Base-by-base conservation (phyloP, 2,329 filamentous ascomycete species). In the Macrophomina pseudophaseolina region DNA sequence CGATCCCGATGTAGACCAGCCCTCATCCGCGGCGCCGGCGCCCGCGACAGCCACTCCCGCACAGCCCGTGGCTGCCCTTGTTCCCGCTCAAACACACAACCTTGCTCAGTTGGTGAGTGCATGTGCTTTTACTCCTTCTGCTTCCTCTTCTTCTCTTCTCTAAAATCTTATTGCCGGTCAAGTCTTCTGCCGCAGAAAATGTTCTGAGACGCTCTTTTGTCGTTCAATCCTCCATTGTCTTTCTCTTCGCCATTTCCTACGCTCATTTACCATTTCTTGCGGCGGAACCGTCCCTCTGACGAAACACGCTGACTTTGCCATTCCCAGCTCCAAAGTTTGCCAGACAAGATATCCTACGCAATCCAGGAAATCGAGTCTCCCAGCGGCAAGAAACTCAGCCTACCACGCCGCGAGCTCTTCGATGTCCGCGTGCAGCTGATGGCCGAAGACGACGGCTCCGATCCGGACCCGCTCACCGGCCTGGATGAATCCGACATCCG, bases 361-460 rank as follows among this genome's bases (percentile, higher is more conserved):
- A 84, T 83, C 12, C 78, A 93, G 18, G 78, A 81, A 7, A 84
- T 93, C 60, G 81, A 83, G 23, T 84, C 90, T 5, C 88, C 90
- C 51, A 82, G 86, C 68, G 84, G 84, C 9, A 79, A 80, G 54
- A 79, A 73, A 3, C 74, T 90, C 9, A 78, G 77, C 44, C 81
- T 95, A 7, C 91, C 91, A 0, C 87, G 91, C 46, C 86, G 92
- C 67, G 91, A 94, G 75, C 83, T 95, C 53, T 94, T 91, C 87
- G 92, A 95, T 74, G 89, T 94, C 46, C 86, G 90, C 40, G 84
- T 93, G 44, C 92, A 95, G 80, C 82, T 95, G 67, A 93, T 94
- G 89, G 90, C 91, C 44, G 87, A 90, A 73, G 82, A 84, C 64
- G 87, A 84, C 64, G 67, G 73, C 78, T 11, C 80, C 71, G 78